phyloP scores from a whole-genome alignment of 768 basidiomycete species.

The Termitomyces sp. region DNA sequence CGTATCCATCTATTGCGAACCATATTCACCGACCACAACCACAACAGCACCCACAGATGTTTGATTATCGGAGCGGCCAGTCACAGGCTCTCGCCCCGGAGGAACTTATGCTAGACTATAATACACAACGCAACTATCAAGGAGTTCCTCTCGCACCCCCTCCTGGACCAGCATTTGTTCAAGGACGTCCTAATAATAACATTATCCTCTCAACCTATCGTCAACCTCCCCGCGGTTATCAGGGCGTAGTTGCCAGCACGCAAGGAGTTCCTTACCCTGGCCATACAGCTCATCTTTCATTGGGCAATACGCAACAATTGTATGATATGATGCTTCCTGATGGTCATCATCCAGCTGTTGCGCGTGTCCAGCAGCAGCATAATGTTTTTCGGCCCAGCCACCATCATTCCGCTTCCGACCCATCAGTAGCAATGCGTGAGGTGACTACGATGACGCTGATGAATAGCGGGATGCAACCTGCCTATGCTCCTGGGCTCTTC shows the following conservation, averaged over 20 bases:
- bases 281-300: conserved; percentile 63
- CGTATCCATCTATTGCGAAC: conserved; percentile 65
- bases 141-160: conserved; percentile 23
- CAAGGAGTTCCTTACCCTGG: conserved; percentile 46
- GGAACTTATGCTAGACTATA: conserved; percentile 51
- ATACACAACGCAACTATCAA: conserved; percentile 47
- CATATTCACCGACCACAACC: conserved; percentile 50
- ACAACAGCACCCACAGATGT: conserved; percentile 39
- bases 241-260: conserved; percentile 45
- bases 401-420: conserved; percentile 82
- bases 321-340: conserved; percentile 78
- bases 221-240: conserved; percentile 54
- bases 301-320: conserved; percentile 70
- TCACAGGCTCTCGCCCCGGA: conserved; percentile 30
- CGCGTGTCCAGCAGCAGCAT: conserved; percentile 76
- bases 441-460: conserved; percentile 61
- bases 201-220: conserved; percentile 50
- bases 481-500: conserved; percentile 57
- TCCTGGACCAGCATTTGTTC: conserved; percentile 40
- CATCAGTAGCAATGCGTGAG: conserved; percentile 68
- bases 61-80: conserved; percentile 39
- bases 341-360: conserved; percentile 51
- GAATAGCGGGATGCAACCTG: conserved; percentile 43
- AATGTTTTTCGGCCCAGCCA: conserved; percentile 68
- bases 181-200: conserved; percentile 45